These are phyloP conservation scores for Trypethelium eluteriae DNA, from an alignment of 495 filamentous ascomycete genomes.

Conservation along the genomic window DNA sequence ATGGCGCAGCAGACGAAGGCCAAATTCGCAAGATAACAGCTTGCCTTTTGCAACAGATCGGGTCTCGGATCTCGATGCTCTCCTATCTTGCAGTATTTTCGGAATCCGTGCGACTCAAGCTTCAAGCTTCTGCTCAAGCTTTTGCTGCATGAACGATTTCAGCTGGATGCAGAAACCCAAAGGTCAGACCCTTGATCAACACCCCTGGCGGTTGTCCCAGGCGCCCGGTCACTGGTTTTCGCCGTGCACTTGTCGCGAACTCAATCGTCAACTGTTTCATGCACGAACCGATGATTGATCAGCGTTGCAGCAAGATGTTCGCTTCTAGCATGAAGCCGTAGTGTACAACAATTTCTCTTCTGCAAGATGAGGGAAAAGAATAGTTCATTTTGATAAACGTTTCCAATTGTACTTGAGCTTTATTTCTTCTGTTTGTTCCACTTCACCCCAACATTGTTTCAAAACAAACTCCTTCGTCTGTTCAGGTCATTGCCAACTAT, in stretches of 20 bases:
- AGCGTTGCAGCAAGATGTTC: not conserved
- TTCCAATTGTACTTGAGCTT: not conserved
- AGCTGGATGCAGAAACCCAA: not conserved
- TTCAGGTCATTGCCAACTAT: constrained; percentile 18
- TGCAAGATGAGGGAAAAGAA: too few species aligned
- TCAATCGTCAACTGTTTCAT: not conserved
- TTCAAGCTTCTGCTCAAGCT: constrained; percentile 7
- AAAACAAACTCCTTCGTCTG: not conserved
- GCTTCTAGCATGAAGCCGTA: too few species aligned
- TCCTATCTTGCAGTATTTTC: not conserved
- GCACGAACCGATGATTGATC: not conserved
- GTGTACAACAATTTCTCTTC: too few species aligned
- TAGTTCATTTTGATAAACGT: not conserved
- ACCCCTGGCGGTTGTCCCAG: not conserved
- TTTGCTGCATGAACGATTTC: constrained; percentile 6
- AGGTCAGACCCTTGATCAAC: not conserved
- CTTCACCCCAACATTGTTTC: not conserved
- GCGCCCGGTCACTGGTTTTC: constrained; percentile 1
- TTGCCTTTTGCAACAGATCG: constrained; percentile 1
- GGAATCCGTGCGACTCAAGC: not conserved
- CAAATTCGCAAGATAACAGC: not conserved
- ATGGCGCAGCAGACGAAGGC: not conserved
- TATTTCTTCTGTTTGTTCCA: not conserved
- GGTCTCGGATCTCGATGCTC: constrained; percentile 2
- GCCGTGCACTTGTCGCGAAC: not conserved